Base-by-base conservation (phyloP, 164 flowering plant genomes). In the Macadamia tetraphylla region DNA sequence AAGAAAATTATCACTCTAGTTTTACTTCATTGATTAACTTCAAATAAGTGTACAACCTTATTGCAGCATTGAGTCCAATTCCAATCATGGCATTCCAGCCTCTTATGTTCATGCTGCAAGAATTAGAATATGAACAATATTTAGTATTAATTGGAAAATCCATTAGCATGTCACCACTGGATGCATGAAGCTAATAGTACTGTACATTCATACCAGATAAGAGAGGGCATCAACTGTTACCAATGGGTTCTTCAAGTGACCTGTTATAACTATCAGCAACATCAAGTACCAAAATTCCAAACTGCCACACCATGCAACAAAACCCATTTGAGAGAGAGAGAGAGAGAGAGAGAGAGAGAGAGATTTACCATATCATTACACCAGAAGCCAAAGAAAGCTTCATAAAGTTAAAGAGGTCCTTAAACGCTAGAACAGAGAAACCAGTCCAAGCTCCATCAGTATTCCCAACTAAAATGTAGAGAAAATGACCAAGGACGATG, bases 331-430 rank as follows among this genome's bases (percentile, higher is more conserved):
- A 43, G 48, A 43, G 48, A 43, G 48, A 43, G 48, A 43, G 48
- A 43, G 48, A 43, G 48, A 43, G 48, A 43, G 48, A 43, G 48
- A 43, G 48, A 43, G 48, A 43, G 48, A 43, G 48, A 43, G 48
- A 23, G 23, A 23, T 23, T 23, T 81, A 85, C 89, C 89, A 87
- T 51, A 87, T 60, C 94, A 88, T 88, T 1, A 87, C 76, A 70
- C 84, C 91, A 68, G 94, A 88, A 31, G 91, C 89, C 65, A 88
- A 31, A 53, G 91, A 88, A 58, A 88, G 88, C 76, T 83, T 83
- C 55, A 87, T 80, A 64, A 87, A 84, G 0, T 79, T 83, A 72
- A 68, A 87, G 55, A 87, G 71, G 57, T 87, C 84, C 2, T 79
- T 46, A 61, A 88, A 87, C 5, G 89, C 94, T 0, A 79, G 73